These are phyloP conservation scores for Xylariaceae sp. DNA, from an alignment of 2,329 filamentous ascomycete genomes.

Conservation along the genomic window DNA sequence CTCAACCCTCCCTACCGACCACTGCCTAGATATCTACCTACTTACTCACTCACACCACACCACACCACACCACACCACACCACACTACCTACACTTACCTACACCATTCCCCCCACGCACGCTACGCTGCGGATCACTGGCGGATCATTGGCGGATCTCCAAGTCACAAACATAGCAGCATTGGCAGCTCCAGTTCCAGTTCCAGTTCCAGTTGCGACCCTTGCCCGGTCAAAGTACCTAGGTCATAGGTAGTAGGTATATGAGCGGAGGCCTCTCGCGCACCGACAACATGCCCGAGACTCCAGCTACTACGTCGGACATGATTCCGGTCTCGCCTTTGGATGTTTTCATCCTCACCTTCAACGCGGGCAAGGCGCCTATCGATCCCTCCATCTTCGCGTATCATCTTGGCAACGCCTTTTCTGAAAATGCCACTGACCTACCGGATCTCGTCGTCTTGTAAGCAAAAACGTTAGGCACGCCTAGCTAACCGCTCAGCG, in stretches of 20 bases:
- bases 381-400: slow-evolving; percentile 66
- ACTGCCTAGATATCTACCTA: too few species aligned
- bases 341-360: slow-evolving; percentile 78
- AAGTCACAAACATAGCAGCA: too few species aligned
- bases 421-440: slow-evolving; percentile 38
- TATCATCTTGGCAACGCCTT: slow-evolving; percentile 61
- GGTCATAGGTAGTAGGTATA: not conserved
- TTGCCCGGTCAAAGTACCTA: not conserved
- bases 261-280: not conserved
- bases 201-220: not conserved
- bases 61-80: not conserved
- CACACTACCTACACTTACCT: not conserved
- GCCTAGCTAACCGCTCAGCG: not conserved
- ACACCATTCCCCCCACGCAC: too few species aligned
- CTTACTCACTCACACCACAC: too few species aligned
- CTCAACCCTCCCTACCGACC: too few species aligned
- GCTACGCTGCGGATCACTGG: not conserved
- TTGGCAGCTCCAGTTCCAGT: too few species aligned
- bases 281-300: not conserved
- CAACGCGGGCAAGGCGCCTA: slow-evolving; percentile 72
- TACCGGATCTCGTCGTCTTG: slow-evolving; percentile 54
- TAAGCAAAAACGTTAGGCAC: slow-evolving; percentile 32
- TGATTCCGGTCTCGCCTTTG: slow-evolving; percentile 33
- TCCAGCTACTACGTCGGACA: not conserved
- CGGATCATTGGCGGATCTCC: not conserved